These are phyloP conservation scores for Phoma herbarum DNA, from an alignment of 2,329 filamentous ascomycete species.

Conservation along the genomic window DNA sequence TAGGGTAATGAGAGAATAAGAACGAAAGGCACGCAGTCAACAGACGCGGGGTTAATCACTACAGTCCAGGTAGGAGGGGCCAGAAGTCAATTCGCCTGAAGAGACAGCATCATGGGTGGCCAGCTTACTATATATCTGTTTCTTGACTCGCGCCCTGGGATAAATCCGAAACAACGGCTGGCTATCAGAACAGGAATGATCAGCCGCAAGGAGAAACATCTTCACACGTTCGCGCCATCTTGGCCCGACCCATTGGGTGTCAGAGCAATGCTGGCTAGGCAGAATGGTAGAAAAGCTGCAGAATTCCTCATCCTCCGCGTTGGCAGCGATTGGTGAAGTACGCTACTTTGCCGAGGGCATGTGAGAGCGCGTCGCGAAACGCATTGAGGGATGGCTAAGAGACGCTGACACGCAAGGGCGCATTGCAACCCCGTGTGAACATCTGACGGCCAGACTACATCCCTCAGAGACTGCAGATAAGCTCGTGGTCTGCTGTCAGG, in stretches of 20 bases:
- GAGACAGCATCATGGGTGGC: slow-evolving; percentile 25
- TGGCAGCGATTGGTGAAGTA: slow-evolving; percentile 29
- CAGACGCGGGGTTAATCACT: slow-evolving; percentile 22
- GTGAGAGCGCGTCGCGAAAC: slow-evolving; percentile 23
- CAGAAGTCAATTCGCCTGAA: slow-evolving; percentile 32
- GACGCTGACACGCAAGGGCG: slow-evolving; percentile 34
- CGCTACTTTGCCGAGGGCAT: slow-evolving; percentile 20
- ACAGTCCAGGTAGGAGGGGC: slow-evolving; percentile 24
- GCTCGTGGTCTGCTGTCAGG: slow-evolving; percentile 4
- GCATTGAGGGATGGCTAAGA: slow-evolving; percentile 27
- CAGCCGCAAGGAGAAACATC: slow-evolving; percentile 45
- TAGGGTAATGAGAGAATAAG: slow-evolving; percentile 21
- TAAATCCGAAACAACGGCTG: slow-evolving; percentile 38
- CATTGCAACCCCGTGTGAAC: slow-evolving; percentile 19
- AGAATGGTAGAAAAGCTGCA: slow-evolving; percentile 21
- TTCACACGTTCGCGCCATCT: slow-evolving; percentile 29
- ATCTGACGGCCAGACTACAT: slow-evolving; percentile 2
- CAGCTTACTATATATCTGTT: slow-evolving; percentile 34
- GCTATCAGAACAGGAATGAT: slow-evolving; percentile 38
- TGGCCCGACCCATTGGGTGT: slow-evolving; percentile 27
- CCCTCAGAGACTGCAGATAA: slow-evolving; percentile 13
- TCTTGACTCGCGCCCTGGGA: slow-evolving; percentile 24
- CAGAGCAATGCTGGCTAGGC: slow-evolving; percentile 21
- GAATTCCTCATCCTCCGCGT: slow-evolving; percentile 33
- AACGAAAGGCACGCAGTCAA: slow-evolving; percentile 29